A percentile compares a stretch with the other conserved stretches of the same genome.
Evolutionary conservation across 352 stramenopile genomes (phyloP).

Genomic region (Nothophytophthora sp.): DNA sequence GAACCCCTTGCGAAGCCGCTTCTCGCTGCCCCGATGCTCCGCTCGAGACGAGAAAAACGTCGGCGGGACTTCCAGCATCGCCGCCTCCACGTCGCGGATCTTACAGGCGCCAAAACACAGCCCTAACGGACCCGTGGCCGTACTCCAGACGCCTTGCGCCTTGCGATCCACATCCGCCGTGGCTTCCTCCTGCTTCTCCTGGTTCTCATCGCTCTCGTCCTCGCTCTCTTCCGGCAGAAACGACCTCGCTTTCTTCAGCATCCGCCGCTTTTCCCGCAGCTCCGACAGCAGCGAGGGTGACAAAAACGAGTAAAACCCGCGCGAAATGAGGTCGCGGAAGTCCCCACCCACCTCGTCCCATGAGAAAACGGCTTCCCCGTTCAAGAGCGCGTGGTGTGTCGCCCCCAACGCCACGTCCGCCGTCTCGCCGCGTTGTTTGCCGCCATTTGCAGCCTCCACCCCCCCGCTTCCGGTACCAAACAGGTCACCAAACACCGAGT

Average conservation of each 20-base stretch:
- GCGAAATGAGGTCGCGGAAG: constrained; percentile 59
- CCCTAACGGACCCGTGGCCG: constrained; percentile 51
- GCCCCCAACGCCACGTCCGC: constrained; percentile 35
- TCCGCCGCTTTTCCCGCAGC: constrained; percentile 33
- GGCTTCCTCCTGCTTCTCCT: constrained; percentile 27
- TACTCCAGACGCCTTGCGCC: constrained; percentile 70
- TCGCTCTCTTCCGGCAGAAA: constrained; percentile 19
- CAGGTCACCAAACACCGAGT: constrained; percentile 66
- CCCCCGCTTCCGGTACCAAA: constrained; percentile 44
- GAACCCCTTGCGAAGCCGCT: constrained; percentile 68
- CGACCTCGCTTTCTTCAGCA: constrained; percentile 18
- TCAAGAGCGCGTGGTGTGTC: constrained; percentile 39
- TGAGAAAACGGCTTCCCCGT: constrained; percentile 35
- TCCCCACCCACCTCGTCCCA: constrained; percentile 74
- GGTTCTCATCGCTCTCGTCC: constrained; percentile 26
- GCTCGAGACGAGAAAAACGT: constrained; percentile 60
- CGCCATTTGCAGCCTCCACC: constrained; percentile 13
- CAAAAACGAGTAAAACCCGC: constrained; percentile 71
- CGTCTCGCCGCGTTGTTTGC: constrained; percentile 51
- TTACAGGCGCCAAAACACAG: constrained; percentile 59
- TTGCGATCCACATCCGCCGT: constrained; percentile 41
- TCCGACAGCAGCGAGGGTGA: constrained; percentile 46
- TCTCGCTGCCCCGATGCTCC: constrained; percentile 41
- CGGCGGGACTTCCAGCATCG: constrained; percentile 66
- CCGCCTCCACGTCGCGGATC: constrained; percentile 59